phyloP scores from a whole-genome alignment of 2,329 filamentous ascomycete species.

The Epichloe scottii region DNA sequence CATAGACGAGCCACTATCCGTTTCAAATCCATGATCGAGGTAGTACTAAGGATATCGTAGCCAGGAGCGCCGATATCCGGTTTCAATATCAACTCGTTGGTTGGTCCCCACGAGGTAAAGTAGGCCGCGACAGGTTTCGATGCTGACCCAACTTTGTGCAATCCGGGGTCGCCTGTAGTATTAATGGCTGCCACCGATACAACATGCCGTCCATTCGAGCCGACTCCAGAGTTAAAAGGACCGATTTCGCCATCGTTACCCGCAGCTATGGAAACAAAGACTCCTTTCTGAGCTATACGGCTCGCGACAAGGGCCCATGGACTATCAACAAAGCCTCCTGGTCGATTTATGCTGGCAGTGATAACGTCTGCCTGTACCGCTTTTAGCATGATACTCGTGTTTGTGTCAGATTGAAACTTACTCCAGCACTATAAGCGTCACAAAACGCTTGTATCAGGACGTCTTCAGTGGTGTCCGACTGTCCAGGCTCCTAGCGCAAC shows the following conservation, averaged over 20 bases:
- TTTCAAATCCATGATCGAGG: slow-evolving; percentile 28
- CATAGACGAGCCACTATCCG: slow-evolving; percentile 44
- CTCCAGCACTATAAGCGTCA: slow-evolving; percentile 23
- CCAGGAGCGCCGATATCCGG: slow-evolving; percentile 38
- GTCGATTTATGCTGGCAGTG: slow-evolving; percentile 26
- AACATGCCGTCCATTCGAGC: slow-evolving; percentile 21
- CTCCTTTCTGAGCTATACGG: slow-evolving; percentile 29
- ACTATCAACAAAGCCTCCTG: slow-evolving; percentile 27
- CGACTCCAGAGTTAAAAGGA: slow-evolving; percentile 30
- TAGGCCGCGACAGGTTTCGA: slow-evolving; percentile 24
- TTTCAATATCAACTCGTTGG: slow-evolving; percentile 37
- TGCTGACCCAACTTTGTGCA: slow-evolving; percentile 15
- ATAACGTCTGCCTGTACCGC: slow-evolving; percentile 28
- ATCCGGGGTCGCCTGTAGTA: slow-evolving; percentile 29
- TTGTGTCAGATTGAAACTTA: slow-evolving; percentile 5
- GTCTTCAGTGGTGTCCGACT: slow-evolving; percentile 17
- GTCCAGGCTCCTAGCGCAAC: neutral
- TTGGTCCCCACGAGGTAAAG: slow-evolving; percentile 40
- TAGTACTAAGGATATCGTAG: slow-evolving; percentile 38
- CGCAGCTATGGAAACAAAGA: slow-evolving; percentile 37
- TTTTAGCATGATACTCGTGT: neutral
- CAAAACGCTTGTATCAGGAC: slow-evolving; percentile 24
- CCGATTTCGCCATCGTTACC: slow-evolving; percentile 38
- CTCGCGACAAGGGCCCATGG: slow-evolving; percentile 30
- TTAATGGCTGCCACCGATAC: slow-evolving; percentile 26